Evolutionary conservation across 345 rosid genomes (phyloP).

Genomic region (Eucalyptus camaldulensis): DNA sequence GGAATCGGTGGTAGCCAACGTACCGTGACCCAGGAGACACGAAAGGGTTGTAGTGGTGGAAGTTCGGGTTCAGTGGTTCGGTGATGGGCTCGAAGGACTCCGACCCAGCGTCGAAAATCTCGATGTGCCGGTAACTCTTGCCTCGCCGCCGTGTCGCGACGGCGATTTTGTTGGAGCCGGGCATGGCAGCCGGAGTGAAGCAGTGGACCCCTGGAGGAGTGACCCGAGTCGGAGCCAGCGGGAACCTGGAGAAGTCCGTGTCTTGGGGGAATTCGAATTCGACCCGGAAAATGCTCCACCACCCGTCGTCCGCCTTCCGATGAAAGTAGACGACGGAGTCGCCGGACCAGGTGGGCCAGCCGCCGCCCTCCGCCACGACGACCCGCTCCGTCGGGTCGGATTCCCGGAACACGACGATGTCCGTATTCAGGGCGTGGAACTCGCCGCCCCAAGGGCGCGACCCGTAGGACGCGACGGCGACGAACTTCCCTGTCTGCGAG

Average conservation of each 20-base stretch:
- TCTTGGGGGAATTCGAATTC: slow-evolving; percentile 14
- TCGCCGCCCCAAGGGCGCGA: slow-evolving; percentile 75
- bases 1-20: slow-evolving; percentile 73
- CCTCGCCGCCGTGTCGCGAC: slow-evolving; percentile 60
- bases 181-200: slow-evolving; percentile 79
- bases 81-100: slow-evolving; percentile 40
- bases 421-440: slow-evolving; percentile 58
- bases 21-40: slow-evolving; percentile 35
- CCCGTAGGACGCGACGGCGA: slow-evolving; percentile 72
- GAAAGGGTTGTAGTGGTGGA: slow-evolving; percentile 80
- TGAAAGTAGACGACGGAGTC: slow-evolving; percentile 70
- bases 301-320: slow-evolving; percentile 70
- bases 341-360: slow-evolving; percentile 84
- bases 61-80: slow-evolving; percentile 38
- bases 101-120: slow-evolving; percentile 40
- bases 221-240: slow-evolving; percentile 29
- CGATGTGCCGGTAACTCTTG: slow-evolving; percentile 43
- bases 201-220: slow-evolving; percentile 89
- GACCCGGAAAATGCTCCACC: slow-evolving; percentile 79
- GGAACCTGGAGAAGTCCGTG: slow-evolving; percentile 5
- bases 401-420: slow-evolving; percentile 41
- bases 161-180: slow-evolving; percentile 40
- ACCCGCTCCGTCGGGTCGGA: slow-evolving; percentile 37
- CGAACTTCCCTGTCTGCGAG: slow-evolving; percentile 37
- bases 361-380: slow-evolving; percentile 45